Base-by-base conservation (phyloP, 345 rosid genomes). In the Cardiospermum halicacabum region DNA sequence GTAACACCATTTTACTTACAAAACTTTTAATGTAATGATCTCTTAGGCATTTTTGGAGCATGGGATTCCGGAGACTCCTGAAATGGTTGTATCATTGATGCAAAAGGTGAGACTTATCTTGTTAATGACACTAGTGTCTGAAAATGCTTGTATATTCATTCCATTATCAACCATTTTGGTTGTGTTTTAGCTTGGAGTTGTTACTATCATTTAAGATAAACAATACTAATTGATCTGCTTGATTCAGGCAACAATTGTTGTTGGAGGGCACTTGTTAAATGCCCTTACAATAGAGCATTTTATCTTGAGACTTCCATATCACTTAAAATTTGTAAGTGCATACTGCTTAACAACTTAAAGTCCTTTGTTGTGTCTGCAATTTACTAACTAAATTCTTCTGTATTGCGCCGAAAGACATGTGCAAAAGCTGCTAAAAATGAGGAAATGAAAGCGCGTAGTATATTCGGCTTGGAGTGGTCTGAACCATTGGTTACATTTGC, bases 251-350 rank as follows among this genome's bases (percentile, higher is more conserved):
- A 85, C 83, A 21, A 77, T 89, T 50, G 69, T 65, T 30, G 91
- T 94, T 13, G 96, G 95, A 27, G 96, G 92, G 57, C 86, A 80
- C 67, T 64, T 81, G 56, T 82, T 94, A 43, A 91, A 81, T 66
- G 89, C 99, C 16, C 82, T 87, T 54, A 89, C 95, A 42, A 91
- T 94, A 0, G 97, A 94, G 75, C 97, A 87, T 75, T 94, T 89
- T 80, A 87, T 94, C 67, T 67, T 89, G 82, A 85, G 99, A 67
- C 84, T 94, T 57, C 96, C 99, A 26, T 94, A 85, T 73, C 97
- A 91, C 70, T 79, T 87, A 45, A 94, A 90, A 72, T 90, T 90
- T 53, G 98, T 85, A 58, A 86, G 97, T 74, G 26, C 7, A 56
- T 61, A 19, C 53, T 31, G 51, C 19, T 53, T 32, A 15, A 16